A percentile compares a stretch with the other conserved stretches of the same genome.
Conservation (phyloP, 768 basidiomycete species). For the Mycena epipterygia region DNA sequence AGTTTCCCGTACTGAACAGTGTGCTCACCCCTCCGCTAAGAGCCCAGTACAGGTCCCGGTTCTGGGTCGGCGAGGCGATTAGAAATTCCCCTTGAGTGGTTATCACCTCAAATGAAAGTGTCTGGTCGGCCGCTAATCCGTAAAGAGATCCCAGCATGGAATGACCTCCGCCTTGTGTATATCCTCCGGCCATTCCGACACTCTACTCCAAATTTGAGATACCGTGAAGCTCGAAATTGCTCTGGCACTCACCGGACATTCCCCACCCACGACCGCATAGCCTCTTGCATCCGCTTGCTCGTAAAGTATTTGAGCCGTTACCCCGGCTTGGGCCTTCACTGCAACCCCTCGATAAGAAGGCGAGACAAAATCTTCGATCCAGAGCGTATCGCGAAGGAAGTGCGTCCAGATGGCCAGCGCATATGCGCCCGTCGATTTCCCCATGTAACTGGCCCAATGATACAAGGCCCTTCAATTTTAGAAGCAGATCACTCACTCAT, state of each 20-base stretch:
- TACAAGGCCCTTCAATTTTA: no score
- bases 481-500: constrained; percentile 36
- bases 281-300: constrained; percentile 9
- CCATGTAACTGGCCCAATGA: constrained; percentile 10
- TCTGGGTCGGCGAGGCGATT: constrained; percentile 48
- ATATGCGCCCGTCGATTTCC: constrained; percentile 17
- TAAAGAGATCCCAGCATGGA: constrained; percentile 32
- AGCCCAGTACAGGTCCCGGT: constrained; percentile 57
- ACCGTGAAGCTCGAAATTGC: not conserved
- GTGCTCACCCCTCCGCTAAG: constrained; percentile 45
- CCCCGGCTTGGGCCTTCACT: constrained; percentile 10
- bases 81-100: constrained; percentile 53
- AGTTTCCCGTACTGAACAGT: not conserved
- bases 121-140: constrained; percentile 41
- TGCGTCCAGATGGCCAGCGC: constrained; percentile 19
- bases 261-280: constrained; percentile 13
- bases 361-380: constrained; percentile 13
- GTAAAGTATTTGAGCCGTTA: constrained; percentile 8
- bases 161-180: constrained; percentile 47
- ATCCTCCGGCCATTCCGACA: constrained; percentile 55
- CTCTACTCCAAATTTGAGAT: constrained; percentile 30
- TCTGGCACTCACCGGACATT: constrained; percentile 10
- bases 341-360: constrained; percentile 8
- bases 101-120: constrained; percentile 53
- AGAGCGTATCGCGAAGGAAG: constrained; percentile 3